These are phyloP conservation scores for Penicillium arizonense DNA, from an alignment of 495 filamentous ascomycete genomes.

Conservation along the genomic window DNA sequence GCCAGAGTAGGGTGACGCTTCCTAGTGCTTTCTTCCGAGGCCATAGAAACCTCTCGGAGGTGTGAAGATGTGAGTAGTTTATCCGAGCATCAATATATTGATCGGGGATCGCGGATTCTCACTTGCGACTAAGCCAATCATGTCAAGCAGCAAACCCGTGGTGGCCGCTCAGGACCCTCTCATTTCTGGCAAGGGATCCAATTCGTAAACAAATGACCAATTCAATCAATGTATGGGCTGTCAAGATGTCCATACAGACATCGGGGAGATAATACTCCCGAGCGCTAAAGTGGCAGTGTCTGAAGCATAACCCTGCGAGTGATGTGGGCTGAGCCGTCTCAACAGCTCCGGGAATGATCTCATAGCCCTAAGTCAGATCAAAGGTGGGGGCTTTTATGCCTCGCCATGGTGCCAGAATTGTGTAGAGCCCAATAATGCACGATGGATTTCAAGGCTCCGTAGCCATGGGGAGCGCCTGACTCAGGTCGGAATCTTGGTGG, in stretches of 20 bases:
- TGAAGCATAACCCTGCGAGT: not conserved
- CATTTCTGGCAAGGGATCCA: not conserved
- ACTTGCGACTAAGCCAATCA: conserved; percentile 7
- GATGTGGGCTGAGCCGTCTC: conserved; percentile 2
- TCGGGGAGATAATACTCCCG: conserved; percentile 9
- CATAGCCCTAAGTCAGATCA: not conserved
- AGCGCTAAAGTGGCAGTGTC: not conserved
- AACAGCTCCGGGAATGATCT: not conserved
- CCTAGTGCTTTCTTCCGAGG: not conserved
- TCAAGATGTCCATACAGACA: not conserved
- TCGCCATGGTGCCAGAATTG: conserved; percentile 3
- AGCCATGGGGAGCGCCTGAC: conserved; percentile 3
- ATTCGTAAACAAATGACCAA: not conserved
- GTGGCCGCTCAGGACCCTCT: conserved; percentile 5
- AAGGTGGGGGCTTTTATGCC: conserved; percentile 2
- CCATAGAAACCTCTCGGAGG: not conserved
- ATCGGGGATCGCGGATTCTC: conserved; percentile 9
- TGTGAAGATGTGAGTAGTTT: not conserved
- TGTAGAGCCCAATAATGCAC: conserved; percentile 10
- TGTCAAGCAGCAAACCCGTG: not conserved
- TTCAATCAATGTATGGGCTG: not conserved
- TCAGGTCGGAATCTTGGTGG: conserved; percentile 13
- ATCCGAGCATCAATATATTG: conserved; percentile 7
- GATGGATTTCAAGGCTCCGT: conserved; percentile 4
- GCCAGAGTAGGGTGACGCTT: not conserved